Conservation (phyloP, 2,329 filamentous ascomycete species). For the Colletotrichum magnum region DNA sequence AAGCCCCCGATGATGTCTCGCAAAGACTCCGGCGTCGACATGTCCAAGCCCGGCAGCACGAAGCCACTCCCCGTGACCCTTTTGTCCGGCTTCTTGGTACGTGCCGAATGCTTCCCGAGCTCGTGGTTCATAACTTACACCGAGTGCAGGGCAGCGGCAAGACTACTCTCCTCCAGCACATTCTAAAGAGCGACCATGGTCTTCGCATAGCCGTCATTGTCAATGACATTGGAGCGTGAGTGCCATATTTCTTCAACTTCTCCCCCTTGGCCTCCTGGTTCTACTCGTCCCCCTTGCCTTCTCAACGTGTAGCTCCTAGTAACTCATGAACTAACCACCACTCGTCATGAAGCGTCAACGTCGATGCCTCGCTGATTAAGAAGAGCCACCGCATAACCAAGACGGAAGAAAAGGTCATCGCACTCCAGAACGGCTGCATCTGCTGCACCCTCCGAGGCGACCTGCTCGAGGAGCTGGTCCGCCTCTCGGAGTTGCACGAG, state of each 20-base stretch:
- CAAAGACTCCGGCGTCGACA: slow-evolving; percentile 30
- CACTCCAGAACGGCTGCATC: slow-evolving; percentile 81
- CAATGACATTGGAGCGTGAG: slow-evolving; percentile 77
- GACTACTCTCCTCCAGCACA: slow-evolving; percentile 78
- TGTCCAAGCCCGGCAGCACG: neutral
- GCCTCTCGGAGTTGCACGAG: slow-evolving; percentile 71
- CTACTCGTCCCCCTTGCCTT: no score
- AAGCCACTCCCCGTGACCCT: slow-evolving; percentile 69
- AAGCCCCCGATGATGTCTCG: slow-evolving; percentile 27
- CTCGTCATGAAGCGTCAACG: slow-evolving; percentile 66
- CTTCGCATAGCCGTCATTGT: slow-evolving; percentile 80
- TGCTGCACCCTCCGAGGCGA: slow-evolving; percentile 83
- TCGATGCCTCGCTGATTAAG: slow-evolving; percentile 74
- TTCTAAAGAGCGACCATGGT: slow-evolving; percentile 76
- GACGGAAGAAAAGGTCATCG: slow-evolving; percentile 75
- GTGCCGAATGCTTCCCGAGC: neutral
- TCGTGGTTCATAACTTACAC: neutral
- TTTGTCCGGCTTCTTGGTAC: slow-evolving; percentile 71
- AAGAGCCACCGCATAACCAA: slow-evolving; percentile 69
- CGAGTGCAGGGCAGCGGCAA: slow-evolving; percentile 74
- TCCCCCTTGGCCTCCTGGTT: no score
- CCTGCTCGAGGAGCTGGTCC: slow-evolving; percentile 77
- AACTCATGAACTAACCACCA: neutral
- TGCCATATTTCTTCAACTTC: slow-evolving; percentile 9
- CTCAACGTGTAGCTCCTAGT: no score